Percentiles rank a stretch among this genome's conserved stretches.
Evolutionary conservation across 2,329 filamentous ascomycete genomes (phyloP).

Genomic region (Ophiostoma australiae): DNA sequence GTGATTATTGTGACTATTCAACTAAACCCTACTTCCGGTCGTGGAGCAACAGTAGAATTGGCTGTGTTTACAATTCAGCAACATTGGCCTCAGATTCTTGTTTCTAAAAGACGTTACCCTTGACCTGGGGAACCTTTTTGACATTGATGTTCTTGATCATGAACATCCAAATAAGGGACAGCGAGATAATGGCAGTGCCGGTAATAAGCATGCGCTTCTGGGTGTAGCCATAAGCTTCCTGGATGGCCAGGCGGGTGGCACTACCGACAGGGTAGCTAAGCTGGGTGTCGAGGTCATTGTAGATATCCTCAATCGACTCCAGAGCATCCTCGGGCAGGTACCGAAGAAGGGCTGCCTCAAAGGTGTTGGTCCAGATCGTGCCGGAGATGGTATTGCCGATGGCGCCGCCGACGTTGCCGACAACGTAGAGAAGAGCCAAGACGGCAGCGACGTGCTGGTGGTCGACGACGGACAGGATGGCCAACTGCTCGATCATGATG

Average conservation of each 20-base stretch:
- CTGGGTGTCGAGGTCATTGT: conserved; percentile 49
- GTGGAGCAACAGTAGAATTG: not conserved
- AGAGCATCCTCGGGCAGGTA: conserved; percentile 25
- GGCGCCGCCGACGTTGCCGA: conserved; percentile 54
- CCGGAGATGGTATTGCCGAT: conserved; percentile 54
- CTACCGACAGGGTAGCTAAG: conserved; percentile 47
- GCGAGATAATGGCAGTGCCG: conserved; percentile 34
- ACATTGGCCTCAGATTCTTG: not conserved
- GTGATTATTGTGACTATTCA: not conserved
- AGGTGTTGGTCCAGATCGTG: conserved; percentile 51
- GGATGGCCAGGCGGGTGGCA: conserved; percentile 48
- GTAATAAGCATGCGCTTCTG: conserved; percentile 46
- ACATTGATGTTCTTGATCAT: conserved; percentile 26
- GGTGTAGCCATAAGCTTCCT: conserved; percentile 51
- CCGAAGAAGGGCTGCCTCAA: not conserved
- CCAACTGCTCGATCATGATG: conserved; percentile 55
- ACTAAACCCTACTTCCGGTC: not conserved
- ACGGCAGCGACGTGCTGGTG: conserved; percentile 38
- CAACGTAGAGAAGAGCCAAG: conserved; percentile 34
- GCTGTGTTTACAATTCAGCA: not conserved
- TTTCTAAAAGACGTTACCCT: conserved; percentile 24
- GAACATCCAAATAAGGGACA: conserved; percentile 32
- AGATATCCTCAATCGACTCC: conserved; percentile 43
- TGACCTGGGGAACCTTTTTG: conserved; percentile 22
- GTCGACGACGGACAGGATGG: conserved; percentile 52